Evolutionary conservation across 495 filamentous ascomycete species (phyloP).

Genomic region (Penicillium silybi): DNA sequence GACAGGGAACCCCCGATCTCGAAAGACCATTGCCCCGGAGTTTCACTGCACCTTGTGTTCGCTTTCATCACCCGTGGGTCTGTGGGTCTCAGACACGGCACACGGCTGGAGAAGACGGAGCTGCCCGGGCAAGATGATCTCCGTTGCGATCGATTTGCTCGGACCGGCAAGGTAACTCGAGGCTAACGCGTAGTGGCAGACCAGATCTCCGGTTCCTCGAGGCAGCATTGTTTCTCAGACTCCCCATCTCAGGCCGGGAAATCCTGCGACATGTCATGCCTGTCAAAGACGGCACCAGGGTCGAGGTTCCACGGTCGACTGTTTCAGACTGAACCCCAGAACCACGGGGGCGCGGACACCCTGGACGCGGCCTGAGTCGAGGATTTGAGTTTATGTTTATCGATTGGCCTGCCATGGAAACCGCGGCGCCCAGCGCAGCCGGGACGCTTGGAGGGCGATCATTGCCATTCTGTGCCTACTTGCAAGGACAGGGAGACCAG

Average conservation of each 20-base stretch:
- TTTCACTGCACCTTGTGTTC: conserved; percentile 10
- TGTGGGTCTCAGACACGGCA: conserved; percentile 20
- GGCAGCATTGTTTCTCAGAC: not conserved
- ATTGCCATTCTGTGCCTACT: not conserved
- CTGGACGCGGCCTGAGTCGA: not conserved
- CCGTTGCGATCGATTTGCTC: conserved; percentile 10
- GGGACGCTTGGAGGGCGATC: not conserved
- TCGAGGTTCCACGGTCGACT: not conserved
- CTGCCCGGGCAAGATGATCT: conserved; percentile 6
- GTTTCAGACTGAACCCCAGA: not conserved
- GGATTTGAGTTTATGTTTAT: conserved; percentile 2
- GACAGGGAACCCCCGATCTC: conserved; percentile 4
- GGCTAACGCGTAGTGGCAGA: conserved; percentile 4
- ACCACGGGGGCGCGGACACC: not conserved
- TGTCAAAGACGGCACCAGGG: not conserved
- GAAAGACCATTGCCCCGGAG: conserved; percentile 7
- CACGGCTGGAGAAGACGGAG: conserved; percentile 12
- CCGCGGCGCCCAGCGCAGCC: not conserved
- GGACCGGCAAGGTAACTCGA: not conserved
- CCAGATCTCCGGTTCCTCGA: not conserved
- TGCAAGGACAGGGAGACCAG: not conserved
- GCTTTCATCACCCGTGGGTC: conserved; percentile 18
- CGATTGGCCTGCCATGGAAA: not conserved
- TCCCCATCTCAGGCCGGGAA: not conserved
- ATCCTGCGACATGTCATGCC: not conserved